A percentile compares a stretch with the other conserved stretches of the same genome.
Conservation (phyloP, 2,329 filamentous ascomycete genomes). For the Monilinia vaccinii-corymbosi region DNA sequence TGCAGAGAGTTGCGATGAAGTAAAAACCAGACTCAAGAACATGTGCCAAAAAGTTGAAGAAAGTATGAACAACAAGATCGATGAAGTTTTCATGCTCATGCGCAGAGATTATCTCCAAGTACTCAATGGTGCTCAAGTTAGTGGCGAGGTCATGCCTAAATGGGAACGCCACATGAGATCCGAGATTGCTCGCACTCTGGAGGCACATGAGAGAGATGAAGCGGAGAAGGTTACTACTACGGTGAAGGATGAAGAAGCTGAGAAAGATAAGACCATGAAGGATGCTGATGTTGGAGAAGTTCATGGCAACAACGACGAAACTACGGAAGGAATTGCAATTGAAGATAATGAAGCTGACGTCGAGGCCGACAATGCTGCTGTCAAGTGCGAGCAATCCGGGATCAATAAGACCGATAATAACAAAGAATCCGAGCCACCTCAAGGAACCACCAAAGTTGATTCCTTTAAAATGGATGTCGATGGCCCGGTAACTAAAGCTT, state of each 20-base stretch:
- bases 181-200: not conserved
- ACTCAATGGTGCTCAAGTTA: conserved; percentile 21
- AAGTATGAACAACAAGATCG: conserved; percentile 23
- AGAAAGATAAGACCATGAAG: not conserved
- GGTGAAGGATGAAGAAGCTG: not conserved
- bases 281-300: not conserved
- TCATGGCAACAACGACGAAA: not conserved
- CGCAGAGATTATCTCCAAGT: conserved; percentile 29
- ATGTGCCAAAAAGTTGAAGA: conserved; percentile 30
- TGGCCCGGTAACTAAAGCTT: not conserved
- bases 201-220: not conserved
- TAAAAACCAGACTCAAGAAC: conserved; percentile 32
- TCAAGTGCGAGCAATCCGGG: not conserved
- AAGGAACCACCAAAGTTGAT: not conserved
- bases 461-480: not conserved
- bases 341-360: not conserved
- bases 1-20: conserved; percentile 33
- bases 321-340: not conserved
- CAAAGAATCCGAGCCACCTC: not conserved
- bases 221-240: not conserved
- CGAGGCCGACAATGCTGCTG: not conserved
- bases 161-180: conserved; percentile 19
- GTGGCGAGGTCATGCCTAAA: conserved; percentile 22
- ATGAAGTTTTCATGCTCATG: conserved; percentile 27
- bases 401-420: not conserved